These are phyloP conservation scores for Kazachstania bromeliacearum DNA, from an alignment of 805 yeast species.

Conservation along the genomic window DNA sequence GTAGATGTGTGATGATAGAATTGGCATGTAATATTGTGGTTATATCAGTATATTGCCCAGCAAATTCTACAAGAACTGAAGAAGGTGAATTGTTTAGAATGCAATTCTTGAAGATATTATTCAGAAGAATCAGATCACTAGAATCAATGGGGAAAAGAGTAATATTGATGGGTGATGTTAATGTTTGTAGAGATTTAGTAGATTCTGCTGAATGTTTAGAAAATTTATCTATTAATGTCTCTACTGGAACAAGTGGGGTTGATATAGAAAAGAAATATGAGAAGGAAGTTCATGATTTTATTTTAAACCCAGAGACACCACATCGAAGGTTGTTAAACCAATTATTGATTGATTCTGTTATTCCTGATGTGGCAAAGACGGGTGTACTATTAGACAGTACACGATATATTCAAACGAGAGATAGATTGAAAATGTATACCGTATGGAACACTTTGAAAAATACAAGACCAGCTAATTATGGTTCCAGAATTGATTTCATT, in stretches of 20 bases:
- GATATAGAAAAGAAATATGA: conserved; percentile 22
- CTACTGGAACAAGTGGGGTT: conserved; percentile 34
- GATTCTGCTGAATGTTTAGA: conserved; percentile 69
- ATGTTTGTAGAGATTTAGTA: conserved; percentile 67
- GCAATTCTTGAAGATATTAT: conserved; percentile 47
- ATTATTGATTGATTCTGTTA: conserved; percentile 31
- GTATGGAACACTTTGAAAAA: conserved; percentile 84
- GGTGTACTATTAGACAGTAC: conserved; percentile 51
- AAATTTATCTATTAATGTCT: conserved; percentile 12
- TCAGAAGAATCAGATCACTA: conserved; percentile 52
- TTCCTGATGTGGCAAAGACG: conserved; percentile 26
- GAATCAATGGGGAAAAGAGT: conserved; percentile 53
- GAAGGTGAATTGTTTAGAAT: conserved; percentile 54
- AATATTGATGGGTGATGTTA: conserved; percentile 80
- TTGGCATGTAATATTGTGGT: conserved; percentile 52
- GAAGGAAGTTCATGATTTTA: conserved; percentile 28
- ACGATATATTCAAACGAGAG: conserved; percentile 45
- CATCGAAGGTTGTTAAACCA: conserved; percentile 39
- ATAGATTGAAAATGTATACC: conserved; percentile 59
- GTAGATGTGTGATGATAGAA: conserved; percentile 72
- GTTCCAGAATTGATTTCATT: conserved; percentile 80
- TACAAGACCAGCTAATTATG: conserved; percentile 72
- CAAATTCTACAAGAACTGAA: conserved; percentile 65
- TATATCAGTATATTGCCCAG: conserved; percentile 79
- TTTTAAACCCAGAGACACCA: conserved; percentile 32